A percentile compares a stretch with the other conserved stretches of the same genome.
Conservation (phyloP, 169 alveolate species). For the Cryptosporidium viatorum region DNA sequence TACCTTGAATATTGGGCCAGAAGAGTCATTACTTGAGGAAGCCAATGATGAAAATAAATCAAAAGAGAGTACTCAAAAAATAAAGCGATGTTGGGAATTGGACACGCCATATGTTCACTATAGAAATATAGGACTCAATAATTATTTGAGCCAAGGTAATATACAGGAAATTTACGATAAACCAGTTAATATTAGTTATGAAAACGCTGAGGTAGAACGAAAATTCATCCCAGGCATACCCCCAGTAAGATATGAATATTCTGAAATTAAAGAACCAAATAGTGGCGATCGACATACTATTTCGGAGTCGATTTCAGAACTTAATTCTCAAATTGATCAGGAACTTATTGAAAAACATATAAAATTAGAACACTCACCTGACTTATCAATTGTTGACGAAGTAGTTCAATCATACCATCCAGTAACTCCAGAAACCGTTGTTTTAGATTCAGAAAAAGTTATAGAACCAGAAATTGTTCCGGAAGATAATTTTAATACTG, state of each 20-base stretch:
- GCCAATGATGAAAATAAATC: not conserved
- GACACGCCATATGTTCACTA: slow-evolving; percentile 39
- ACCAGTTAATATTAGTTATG: not conserved
- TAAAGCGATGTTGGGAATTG: slow-evolving; percentile 36
- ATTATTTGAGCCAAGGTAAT: not conserved
- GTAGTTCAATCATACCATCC: not conserved
- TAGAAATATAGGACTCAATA: slow-evolving; percentile 13
- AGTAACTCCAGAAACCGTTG: not conserved
- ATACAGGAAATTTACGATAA: not conserved
- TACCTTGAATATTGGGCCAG: not conserved
- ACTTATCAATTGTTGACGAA: not conserved
- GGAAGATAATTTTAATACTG: not conserved
- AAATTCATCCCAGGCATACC: not conserved
- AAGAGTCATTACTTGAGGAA: not conserved
- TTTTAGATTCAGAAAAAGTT: not conserved
- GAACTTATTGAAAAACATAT: not conserved
- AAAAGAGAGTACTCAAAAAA: not conserved
- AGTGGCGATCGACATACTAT: not conserved
- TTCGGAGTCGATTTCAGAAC: not conserved
- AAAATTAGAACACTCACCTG: not conserved
- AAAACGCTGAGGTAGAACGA: not conserved
- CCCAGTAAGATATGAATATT: not conserved
- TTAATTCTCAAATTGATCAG: not conserved
- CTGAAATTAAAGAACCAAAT: not conserved
- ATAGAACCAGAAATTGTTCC: not conserved